phyloP scores from a whole-genome alignment of 306 rosid species.

The Ammopiptanthus mongolicus region DNA sequence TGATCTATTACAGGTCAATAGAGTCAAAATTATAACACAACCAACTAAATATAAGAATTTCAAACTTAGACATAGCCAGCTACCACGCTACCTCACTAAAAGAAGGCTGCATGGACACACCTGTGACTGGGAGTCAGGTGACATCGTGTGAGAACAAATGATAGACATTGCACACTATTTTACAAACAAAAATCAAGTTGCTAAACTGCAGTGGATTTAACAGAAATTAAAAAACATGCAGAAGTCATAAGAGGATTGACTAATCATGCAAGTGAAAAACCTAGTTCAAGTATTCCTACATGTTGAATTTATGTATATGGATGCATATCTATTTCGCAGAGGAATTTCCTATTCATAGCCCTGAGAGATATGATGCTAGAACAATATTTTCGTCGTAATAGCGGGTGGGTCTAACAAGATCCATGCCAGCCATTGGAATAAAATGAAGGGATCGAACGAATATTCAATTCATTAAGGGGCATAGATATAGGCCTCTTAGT shows the following conservation, averaged over 20 bases:
- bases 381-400: neutral
- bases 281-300: conserved; percentile 4
- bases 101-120: neutral
- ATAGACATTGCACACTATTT: neutral
- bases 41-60: neutral
- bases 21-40: neutral
- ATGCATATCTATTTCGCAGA: neutral
- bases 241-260: neutral
- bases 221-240: neutral
- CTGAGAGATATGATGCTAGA: neutral
- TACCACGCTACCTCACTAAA: neutral
- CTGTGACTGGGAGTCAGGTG: neutral
- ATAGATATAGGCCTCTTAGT: neutral
- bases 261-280: neutral
- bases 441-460: neutral
- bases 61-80: neutral
- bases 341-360: neutral
- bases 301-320: neutral
- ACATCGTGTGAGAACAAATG: neutral
- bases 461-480: neutral
- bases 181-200: neutral
- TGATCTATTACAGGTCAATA: neutral
- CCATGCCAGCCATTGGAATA: neutral
- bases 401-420: neutral
- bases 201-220: neutral